phyloP scores from a whole-genome alignment of 2,329 filamentous ascomycete genomes.

The Penicillium oxalicum region DNA sequence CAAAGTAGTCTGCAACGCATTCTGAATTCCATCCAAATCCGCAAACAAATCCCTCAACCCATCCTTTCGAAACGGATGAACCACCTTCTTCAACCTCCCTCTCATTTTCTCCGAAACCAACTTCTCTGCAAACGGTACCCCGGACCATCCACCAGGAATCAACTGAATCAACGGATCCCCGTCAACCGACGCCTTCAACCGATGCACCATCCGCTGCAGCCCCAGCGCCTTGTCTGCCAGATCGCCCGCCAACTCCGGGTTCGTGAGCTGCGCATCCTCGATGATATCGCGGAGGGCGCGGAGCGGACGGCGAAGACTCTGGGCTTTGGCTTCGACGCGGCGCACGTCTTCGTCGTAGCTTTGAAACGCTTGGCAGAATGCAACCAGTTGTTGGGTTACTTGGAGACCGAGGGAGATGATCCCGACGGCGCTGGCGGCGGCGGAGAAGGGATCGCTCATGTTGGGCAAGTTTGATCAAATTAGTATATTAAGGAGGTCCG shows the following conservation, averaged over 20 bases:
- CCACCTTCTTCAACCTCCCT: background rate
- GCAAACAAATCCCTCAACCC: background rate
- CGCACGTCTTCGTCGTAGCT: constrained; percentile 1
- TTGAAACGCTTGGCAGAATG: background rate
- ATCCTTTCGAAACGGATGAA: constrained; percentile 2
- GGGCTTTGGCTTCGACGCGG: background rate
- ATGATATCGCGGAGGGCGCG: background rate
- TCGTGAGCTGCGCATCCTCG: background rate
- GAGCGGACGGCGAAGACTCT: background rate
- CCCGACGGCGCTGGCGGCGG: background rate
- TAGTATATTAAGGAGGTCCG: too few relatives aligned
- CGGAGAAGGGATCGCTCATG: background rate
- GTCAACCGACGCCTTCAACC: background rate
- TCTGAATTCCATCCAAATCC: constrained; percentile 1
- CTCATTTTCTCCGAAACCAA: background rate
- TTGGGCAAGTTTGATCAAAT: too few relatives aligned
- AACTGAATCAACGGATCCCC: background rate
- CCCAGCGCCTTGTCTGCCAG: constrained; percentile 1
- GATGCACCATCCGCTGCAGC: background rate
- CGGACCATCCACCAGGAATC: background rate
- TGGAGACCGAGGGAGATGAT: background rate
- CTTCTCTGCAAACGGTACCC: background rate
- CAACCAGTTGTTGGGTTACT: background rate
- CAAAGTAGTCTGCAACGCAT: constrained; percentile 1
- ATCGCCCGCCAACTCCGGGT: background rate